Base-by-base conservation (phyloP, 192 early-diverging fungal species). In the Rhizophagus prolifer region DNA sequence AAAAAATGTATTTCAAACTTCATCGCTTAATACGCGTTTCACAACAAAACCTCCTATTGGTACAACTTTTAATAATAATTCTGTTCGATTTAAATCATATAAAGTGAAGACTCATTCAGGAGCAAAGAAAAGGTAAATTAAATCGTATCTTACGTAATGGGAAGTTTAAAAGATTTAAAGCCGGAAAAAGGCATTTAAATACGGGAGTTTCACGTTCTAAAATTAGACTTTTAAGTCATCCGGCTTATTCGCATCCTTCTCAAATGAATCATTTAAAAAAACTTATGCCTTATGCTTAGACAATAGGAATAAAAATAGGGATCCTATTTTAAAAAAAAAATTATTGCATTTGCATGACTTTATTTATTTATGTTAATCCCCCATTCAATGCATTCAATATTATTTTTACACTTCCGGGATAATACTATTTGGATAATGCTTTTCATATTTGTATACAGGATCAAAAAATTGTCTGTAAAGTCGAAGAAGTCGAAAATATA, bases 151-250 rank as follows among this genome's bases (percentile, higher is more conserved):
- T 47, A 21, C 47, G 64, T 14, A 23, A 34, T 50, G 65, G 65
- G 14, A 66, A 68, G 34, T 68, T 68, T 26, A 58, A 76, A 58
- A 28, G 75, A 23, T 47, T 19, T 13, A 67, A 38, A 68, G 30
- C 50, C 7, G 75, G 75, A 23, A 76, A 68, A 76, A 19, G 28
- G 23, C 75, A 76, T 60, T 58, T 66, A 23, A 76, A 76, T 26
- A 68, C 63, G 0, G 64, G 63, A n/a, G 75, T 68, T 54, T 54
- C 75, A 14, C 25, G 66, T 34, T 31, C 41, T 58, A 65, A 28
- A 38, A 47, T 76, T 12, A 34, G 64, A 30, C 30, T 50, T 54
- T 38, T 76, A 28, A 21, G 21, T 13, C 41, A 58, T n/a, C 26
- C 75, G 2, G 50, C 64, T 6, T 76, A 21, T 58, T 16, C 75